phyloP scores from a whole-genome alignment of 306 rosid species.

The Potentilla sterilis region DNA sequence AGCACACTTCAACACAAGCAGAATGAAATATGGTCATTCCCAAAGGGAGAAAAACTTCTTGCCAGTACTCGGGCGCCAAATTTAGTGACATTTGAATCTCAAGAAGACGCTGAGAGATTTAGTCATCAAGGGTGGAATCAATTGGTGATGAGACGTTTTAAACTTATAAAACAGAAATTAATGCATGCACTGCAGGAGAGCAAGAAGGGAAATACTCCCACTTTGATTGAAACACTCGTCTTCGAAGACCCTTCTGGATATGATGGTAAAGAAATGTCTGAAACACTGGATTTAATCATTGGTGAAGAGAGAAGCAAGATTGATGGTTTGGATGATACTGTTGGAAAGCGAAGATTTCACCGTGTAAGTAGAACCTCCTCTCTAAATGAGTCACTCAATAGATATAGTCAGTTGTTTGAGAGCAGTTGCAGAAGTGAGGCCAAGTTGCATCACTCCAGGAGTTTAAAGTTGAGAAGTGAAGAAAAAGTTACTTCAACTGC shows the following conservation, averaged over 20 bases:
- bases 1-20: conserved; percentile 73
- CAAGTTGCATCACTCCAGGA: conserved; percentile 50
- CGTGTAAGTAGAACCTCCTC: conserved; percentile 55
- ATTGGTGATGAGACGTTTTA: conserved; percentile 67
- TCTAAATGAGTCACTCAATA: conserved; percentile 56
- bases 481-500: conserved; percentile 40
- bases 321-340: conserved; percentile 35
- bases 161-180: conserved; percentile 68
- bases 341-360: conserved; percentile 28
- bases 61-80: conserved; percentile 32
- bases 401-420: conserved; percentile 68
- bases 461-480: conserved; percentile 59
- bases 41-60: conserved; percentile 38
- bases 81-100: conserved; percentile 27
- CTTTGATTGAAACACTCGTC: conserved; percentile 25
- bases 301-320: conserved; percentile 31
- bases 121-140: conserved; percentile 81
- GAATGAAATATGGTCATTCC: conserved; percentile 50
- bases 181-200: conserved; percentile 59
- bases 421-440: conserved; percentile 38
- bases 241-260: conserved; percentile 27
- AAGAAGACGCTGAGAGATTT: conserved; percentile 43
- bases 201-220: conserved; percentile 41
- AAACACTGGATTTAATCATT: conserved; percentile 26
- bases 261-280: conserved; percentile 37